Evolutionary conservation across 2,329 filamentous ascomycete species (phyloP).

Genomic region (Sporothrix humicola): DNA sequence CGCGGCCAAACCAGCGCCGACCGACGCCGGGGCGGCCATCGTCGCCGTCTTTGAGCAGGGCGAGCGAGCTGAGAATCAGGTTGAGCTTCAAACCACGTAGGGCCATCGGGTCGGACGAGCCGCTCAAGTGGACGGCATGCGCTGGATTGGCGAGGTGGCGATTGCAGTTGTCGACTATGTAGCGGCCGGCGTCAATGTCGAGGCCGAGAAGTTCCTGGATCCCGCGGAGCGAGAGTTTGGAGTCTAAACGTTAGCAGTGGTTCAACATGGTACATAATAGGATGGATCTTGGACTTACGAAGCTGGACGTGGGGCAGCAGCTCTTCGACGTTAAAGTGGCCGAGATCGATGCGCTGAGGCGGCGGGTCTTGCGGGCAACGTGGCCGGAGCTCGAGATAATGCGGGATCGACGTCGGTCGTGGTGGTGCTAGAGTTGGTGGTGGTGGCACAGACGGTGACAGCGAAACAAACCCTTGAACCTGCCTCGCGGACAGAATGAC

Average conservation of each 20-base stretch:
- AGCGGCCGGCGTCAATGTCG: slow-evolving; percentile 12
- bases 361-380: slow-evolving; percentile 35
- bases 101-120: slow-evolving; percentile 29
- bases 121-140: slow-evolving; percentile 27
- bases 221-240: slow-evolving; percentile 24
- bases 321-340: slow-evolving; percentile 29
- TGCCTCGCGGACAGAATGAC: slow-evolving; percentile 24
- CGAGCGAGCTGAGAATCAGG: slow-evolving; percentile 32
- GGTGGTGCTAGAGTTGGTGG: background rate
- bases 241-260: slow-evolving; percentile 23
- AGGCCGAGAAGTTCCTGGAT: slow-evolving; percentile 34
- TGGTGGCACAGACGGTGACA: background rate
- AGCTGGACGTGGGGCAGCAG: slow-evolving; percentile 37
- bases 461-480: slow-evolving; percentile 17
- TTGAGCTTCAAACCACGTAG: slow-evolving; percentile 35
- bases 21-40: slow-evolving; percentile 29
- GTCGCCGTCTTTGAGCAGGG: slow-evolving; percentile 30
- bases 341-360: slow-evolving; percentile 35
- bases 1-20: slow-evolving; percentile 33
- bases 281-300: background rate
- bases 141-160: slow-evolving; percentile 30
- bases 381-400: slow-evolving; percentile 37
- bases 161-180: slow-evolving; percentile 28
- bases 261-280: too few relatives aligned
- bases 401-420: slow-evolving; percentile 16